Evolutionary conservation across 2,329 filamentous ascomycete species (phyloP).

Genomic region (Colletotrichum limetticola): DNA sequence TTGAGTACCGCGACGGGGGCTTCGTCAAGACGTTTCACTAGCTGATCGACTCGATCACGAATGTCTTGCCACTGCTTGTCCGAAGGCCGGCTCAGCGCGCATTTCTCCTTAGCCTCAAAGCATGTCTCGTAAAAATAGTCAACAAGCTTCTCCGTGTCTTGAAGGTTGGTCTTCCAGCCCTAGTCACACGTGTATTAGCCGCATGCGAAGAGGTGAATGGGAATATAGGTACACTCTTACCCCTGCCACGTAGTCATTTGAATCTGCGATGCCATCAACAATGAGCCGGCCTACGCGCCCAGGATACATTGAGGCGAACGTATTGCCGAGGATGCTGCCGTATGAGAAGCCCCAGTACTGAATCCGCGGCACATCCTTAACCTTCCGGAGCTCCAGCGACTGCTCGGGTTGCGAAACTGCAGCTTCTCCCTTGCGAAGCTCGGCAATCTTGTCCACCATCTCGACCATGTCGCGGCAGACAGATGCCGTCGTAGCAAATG

Average conservation of each 20-base stretch:
- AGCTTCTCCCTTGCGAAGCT: conserved; percentile 39
- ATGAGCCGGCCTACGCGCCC: conserved; percentile 53
- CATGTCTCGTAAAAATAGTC: conserved; percentile 49
- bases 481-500: conserved; percentile 48
- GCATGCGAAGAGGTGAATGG: too few relatives aligned
- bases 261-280: conserved; percentile 51
- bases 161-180: conserved; percentile 49
- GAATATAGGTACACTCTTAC: conserved; percentile 38
- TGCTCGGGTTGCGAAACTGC: not conserved
- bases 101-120: conserved; percentile 43
- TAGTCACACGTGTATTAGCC: conserved; percentile 27
- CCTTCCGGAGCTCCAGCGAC: not conserved
- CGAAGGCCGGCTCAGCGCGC: conserved; percentile 40
- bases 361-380: conserved; percentile 40
- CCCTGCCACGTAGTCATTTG: conserved; percentile 47
- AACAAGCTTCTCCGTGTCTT: conserved; percentile 49
- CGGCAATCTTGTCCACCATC: conserved; percentile 53
- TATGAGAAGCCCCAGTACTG: conserved; percentile 65
- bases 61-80: conserved; percentile 45
- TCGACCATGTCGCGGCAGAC: conserved; percentile 57
- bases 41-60: conserved; percentile 44
- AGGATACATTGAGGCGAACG: conserved; percentile 49
- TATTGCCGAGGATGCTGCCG: conserved; percentile 47
- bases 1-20: conserved; percentile 40
- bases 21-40: conserved; percentile 43